Conservation (phyloP, 1,284 basidiomycete species). For the Heterobasidion occidentale region DNA sequence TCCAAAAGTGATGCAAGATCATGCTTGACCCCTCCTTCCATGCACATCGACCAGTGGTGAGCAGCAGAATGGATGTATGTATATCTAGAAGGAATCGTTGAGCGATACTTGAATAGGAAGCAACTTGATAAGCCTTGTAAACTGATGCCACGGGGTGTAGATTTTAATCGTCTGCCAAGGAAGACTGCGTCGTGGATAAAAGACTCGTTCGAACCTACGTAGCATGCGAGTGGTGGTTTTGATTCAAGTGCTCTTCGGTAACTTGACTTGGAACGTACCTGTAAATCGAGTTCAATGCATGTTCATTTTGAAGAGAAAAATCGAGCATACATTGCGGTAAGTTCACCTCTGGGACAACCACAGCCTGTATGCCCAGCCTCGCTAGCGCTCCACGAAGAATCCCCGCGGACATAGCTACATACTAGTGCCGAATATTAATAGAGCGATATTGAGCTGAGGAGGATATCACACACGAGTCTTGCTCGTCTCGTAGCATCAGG, state of each 20-base stretch:
- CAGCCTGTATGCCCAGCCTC: constrained; percentile 69
- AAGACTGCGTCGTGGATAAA: no score
- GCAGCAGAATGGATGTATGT: no score
- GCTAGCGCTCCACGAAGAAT: constrained; percentile 77
- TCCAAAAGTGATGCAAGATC: no score
- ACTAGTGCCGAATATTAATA: constrained; percentile 32
- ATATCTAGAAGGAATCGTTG: no score
- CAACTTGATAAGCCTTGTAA: no score
- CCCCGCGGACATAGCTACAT: constrained; percentile 73
- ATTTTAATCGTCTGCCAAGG: no score
- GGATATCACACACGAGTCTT: constrained; percentile 46
- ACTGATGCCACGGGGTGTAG: no score
- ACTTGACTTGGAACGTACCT: constrained; percentile 79
- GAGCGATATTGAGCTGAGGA: neutral
- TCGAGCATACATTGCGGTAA: constrained; percentile 72
- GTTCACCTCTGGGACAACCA: constrained; percentile 73
- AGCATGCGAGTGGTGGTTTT: neutral
- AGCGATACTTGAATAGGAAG: no score
- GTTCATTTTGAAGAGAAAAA: neutral
- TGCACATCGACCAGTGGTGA: no score
- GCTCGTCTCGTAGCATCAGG: constrained; percentile 69
- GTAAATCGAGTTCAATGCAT: neutral
- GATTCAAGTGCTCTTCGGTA: constrained; percentile 45
- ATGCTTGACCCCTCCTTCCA: no score
- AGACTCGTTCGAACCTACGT: neutral